These are phyloP conservation scores for Pythium angustatum DNA, from an alignment of 352 stramenopile species.

Conservation along the genomic window DNA sequence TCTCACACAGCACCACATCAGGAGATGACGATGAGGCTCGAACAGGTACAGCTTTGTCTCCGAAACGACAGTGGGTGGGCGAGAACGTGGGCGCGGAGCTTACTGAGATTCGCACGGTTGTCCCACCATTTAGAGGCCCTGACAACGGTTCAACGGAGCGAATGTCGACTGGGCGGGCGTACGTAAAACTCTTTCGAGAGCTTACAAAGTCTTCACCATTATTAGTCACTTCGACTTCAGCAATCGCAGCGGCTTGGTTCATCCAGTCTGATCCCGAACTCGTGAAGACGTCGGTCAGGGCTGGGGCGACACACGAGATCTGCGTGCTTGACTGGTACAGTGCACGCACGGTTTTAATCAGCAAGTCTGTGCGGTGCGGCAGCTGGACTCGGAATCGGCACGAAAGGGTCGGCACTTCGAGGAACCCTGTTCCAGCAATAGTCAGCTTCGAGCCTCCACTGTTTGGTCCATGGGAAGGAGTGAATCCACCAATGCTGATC, in stretches of 20 bases:
- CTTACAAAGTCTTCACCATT: constrained; percentile 52
- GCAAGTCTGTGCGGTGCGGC: constrained; percentile 21
- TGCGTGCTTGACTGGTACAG: constrained; percentile 30
- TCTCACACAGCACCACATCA: constrained; percentile 28
- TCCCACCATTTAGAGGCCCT: constrained; percentile 35
- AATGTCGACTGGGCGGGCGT: constrained; percentile 23
- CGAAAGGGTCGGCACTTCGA: constrained; percentile 30
- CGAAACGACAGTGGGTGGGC: constrained; percentile 43
- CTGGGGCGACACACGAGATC: constrained; percentile 25
- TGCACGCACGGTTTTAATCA: constrained; percentile 21
- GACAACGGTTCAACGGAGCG: constrained; percentile 21
- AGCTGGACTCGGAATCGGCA: constrained; percentile 42
- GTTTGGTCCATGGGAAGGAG: constrained; percentile 38
- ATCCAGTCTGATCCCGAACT: constrained; percentile 14
- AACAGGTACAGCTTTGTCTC: constrained; percentile 14
- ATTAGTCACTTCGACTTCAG: constrained; percentile 42
- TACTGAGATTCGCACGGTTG: constrained; percentile 22
- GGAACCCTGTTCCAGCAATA: constrained; percentile 29
- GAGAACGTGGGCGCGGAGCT: neutral
- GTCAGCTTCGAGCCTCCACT: constrained; percentile 35
- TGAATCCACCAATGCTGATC: constrained; percentile 32
- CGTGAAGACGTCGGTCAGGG: constrained; percentile 13
- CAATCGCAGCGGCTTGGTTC: constrained; percentile 6
- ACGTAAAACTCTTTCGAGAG: constrained; percentile 31
- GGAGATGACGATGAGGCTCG: constrained; percentile 4